Conservation (phyloP, 441 rosid species). For the Corymbia citriodora region DNA sequence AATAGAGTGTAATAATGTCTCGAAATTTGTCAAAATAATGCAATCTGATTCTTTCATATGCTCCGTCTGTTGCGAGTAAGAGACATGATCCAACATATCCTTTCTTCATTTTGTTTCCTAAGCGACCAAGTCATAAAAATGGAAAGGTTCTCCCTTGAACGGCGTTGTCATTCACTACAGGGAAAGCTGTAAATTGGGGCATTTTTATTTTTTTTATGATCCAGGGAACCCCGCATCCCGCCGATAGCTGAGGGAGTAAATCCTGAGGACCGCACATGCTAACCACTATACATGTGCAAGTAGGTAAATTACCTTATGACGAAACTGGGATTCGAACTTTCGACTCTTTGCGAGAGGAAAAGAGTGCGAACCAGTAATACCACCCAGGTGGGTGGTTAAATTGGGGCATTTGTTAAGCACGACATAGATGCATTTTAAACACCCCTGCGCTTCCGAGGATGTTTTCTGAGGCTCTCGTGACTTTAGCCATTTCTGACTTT, state of each 20-base stretch:
- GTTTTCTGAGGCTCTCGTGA: background rate
- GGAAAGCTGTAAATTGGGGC: background rate
- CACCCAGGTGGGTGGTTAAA: too few relatives aligned
- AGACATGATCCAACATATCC: background rate
- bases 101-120: background rate
- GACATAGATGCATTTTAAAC: background rate
- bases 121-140: background rate
- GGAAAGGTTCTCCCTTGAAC: background rate
- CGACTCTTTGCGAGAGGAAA: too few relatives aligned
- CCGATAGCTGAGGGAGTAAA: too few relatives aligned
- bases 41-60: background rate
- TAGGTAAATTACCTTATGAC: too few relatives aligned
- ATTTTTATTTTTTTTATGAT: too few relatives aligned
- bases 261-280: too few relatives aligned
- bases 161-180: background rate
- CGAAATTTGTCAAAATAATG: background rate
- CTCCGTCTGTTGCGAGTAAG: background rate
- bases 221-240: too few relatives aligned
- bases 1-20: background rate
- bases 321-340: too few relatives aligned
- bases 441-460: background rate
- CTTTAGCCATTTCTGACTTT: background rate
- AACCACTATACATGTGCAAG: too few relatives aligned
- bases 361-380: too few relatives aligned
- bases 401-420: background rate